Evolutionary conservation across 1,139 yeast species (phyloP).

Genomic region (Debaryomyces coudertii): DNA sequence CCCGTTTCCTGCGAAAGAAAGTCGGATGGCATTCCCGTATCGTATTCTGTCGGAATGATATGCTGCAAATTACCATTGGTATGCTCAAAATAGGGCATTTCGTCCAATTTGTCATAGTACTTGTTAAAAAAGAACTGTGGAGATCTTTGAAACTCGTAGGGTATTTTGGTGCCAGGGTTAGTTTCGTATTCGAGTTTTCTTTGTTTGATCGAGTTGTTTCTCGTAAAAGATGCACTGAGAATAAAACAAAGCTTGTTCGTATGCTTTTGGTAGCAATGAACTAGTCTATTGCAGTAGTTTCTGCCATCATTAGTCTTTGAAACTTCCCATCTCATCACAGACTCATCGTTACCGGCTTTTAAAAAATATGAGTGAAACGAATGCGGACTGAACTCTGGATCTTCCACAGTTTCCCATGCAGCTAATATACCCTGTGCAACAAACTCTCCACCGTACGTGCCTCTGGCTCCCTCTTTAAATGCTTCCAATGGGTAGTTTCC

Average conservation of each 20-base stretch:
- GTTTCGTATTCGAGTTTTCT: slow-evolving; percentile 21
- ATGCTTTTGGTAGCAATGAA: slow-evolving; percentile 36
- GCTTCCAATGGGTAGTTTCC: slow-evolving; percentile 45
- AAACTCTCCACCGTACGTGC: slow-evolving; percentile 48
- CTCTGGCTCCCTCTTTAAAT: slow-evolving; percentile 33
- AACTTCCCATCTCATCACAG: slow-evolving; percentile 42
- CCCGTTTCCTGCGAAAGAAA: slow-evolving; percentile 28
- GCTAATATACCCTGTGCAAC: slow-evolving; percentile 39
- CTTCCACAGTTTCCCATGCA: slow-evolving; percentile 39
- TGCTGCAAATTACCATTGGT: slow-evolving; percentile 39
- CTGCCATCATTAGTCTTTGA: slow-evolving; percentile 35
- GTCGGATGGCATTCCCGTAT: slow-evolving; percentile 18
- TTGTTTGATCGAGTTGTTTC: slow-evolving; percentile 27
- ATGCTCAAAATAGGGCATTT: slow-evolving; percentile 28
- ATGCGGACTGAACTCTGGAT: slow-evolving; percentile 37
- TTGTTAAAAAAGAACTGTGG: slow-evolving; percentile 38
- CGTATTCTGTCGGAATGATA: slow-evolving; percentile 35
- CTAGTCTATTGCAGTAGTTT: slow-evolving; percentile 40
- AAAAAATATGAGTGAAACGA: slow-evolving; percentile 46
- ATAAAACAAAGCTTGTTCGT: slow-evolving; percentile 36
- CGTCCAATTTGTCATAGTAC: slow-evolving; percentile 34
- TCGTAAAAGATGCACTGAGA: slow-evolving; percentile 39
- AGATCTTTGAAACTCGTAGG: slow-evolving; percentile 33
- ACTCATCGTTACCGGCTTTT: slow-evolving; percentile 37
- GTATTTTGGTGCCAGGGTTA: slow-evolving; percentile 19